A percentile compares a stretch with the other conserved stretches of the same genome.
phyloP scores from a whole-genome alignment of 306 rosid genomes.

The Datisca glomerata region DNA sequence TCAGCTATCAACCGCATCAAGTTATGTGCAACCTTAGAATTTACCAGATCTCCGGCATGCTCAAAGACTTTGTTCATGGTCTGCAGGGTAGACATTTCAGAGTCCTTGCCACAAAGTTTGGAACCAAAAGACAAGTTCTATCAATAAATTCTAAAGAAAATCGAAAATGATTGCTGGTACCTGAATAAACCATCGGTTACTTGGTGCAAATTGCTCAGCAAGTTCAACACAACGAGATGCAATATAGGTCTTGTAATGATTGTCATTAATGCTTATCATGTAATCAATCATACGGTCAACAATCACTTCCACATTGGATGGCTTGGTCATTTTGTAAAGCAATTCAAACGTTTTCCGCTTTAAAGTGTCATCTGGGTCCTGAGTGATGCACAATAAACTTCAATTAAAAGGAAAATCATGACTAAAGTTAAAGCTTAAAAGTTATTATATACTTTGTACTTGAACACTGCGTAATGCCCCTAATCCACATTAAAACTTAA shows the following conservation, averaged over 20 bases:
- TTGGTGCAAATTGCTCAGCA: constrained; percentile 94
- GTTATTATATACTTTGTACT: too few relatives aligned
- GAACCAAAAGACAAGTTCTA: too few relatives aligned
- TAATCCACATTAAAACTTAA: too few relatives aligned
- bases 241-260: constrained; percentile 82
- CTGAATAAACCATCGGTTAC: constrained; percentile 98
- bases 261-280: constrained; percentile 79
- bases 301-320: constrained; percentile 98
- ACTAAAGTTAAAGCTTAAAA: background rate
- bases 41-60: constrained; percentile 99
- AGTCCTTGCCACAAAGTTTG: background rate
- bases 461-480: too few relatives aligned
- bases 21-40: constrained; percentile 93
- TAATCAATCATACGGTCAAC: constrained; percentile 93
- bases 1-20: constrained; percentile 95
- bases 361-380: constrained; percentile 97
- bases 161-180: constrained; percentile 32
- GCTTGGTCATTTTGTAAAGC: constrained; percentile 84
- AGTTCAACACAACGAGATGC: constrained; percentile 97
- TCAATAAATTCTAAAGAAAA: too few relatives aligned
- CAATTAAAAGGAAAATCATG: constrained; percentile 5
- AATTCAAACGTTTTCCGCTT: constrained; percentile 92
- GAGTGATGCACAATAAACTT: constrained; percentile 20
- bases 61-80: constrained; percentile 99
- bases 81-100: constrained; percentile 29